Conservation (phyloP, 805 yeast species). For the Scheffersomyces spartinae region DNA sequence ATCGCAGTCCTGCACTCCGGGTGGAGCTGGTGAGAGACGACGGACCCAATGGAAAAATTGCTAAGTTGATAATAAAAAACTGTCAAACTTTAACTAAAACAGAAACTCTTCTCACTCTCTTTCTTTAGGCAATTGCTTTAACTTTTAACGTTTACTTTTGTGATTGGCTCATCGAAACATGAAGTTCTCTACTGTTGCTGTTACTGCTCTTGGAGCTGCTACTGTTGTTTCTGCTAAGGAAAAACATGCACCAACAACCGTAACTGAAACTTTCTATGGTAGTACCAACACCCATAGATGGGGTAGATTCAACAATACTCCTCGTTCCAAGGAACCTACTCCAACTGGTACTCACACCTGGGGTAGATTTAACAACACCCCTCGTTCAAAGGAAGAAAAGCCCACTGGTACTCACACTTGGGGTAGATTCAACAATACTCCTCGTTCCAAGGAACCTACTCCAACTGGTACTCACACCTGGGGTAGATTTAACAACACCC, state of each 20-base stretch:
- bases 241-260: no score
- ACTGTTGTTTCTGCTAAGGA: slow-evolving; percentile 12
- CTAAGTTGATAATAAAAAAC: no score
- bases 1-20: no score
- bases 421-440: slow-evolving; percentile 26
- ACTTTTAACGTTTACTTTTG: no score
- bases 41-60: no score
- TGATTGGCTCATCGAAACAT: slow-evolving; percentile 9
- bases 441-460: slow-evolving; percentile 11
- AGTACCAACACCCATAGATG: slow-evolving; percentile 14
- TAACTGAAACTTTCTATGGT: slow-evolving; percentile 16
- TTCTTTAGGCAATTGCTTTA: no score
- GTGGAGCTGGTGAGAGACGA: no score
- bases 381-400: slow-evolving; percentile 14
- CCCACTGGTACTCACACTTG: slow-evolving; percentile 17
- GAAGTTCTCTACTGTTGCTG: slow-evolving; percentile 32
- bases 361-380: slow-evolving; percentile 26
- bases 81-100: no score
- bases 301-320: slow-evolving; percentile 26
- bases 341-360: slow-evolving; percentile 20
- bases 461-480: slow-evolving; percentile 20
- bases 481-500: slow-evolving; percentile 26
- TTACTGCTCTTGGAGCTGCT: slow-evolving; percentile 28
- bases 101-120: no score
- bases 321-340: slow-evolving; percentile 11